phyloP scores from a whole-genome alignment of 2,329 filamentous ascomycete species.

The Niveomyces coronatus region DNA sequence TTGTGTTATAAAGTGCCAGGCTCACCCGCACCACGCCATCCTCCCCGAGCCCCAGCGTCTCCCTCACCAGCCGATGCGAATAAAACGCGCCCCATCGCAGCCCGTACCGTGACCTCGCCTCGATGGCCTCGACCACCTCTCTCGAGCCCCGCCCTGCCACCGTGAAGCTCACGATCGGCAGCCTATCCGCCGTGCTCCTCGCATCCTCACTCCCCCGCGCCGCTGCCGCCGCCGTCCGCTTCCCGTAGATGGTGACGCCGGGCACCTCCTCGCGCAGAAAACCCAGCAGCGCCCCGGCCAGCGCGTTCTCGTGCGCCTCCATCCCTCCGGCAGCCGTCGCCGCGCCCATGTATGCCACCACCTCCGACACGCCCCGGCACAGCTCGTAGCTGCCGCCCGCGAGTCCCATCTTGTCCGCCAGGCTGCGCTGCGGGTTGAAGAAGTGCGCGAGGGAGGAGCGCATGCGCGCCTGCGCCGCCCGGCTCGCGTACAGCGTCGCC shows the following conservation, averaged over 20 bases:
- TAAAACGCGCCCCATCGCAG: slow-evolving; percentile 63
- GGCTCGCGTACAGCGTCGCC: slow-evolving; percentile 56
- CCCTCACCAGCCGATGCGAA: slow-evolving; percentile 49
- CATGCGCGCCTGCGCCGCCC: slow-evolving; percentile 43
- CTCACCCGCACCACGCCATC: slow-evolving; percentile 60
- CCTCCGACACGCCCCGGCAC: slow-evolving; percentile 48
- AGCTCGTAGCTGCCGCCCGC: slow-evolving; percentile 64
- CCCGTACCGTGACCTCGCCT: slow-evolving; percentile 47
- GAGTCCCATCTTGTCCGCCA: slow-evolving; percentile 58
- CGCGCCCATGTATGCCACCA: slow-evolving; percentile 50
- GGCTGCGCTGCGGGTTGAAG: slow-evolving; percentile 50
- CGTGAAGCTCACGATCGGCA: slow-evolving; percentile 58
- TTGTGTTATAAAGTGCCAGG: slow-evolving; percentile 63
- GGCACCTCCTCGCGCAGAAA: slow-evolving; percentile 44
- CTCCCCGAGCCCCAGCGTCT: slow-evolving; percentile 44
- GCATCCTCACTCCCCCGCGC: no score
- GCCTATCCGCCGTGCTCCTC: no score
- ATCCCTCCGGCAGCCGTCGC: slow-evolving; percentile 39
- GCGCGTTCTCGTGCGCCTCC: slow-evolving; percentile 45
- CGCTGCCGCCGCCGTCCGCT: no score
- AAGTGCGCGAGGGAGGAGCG: slow-evolving; percentile 51
- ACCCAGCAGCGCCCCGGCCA: slow-evolving; percentile 48
- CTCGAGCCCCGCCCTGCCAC: slow-evolving; percentile 46
- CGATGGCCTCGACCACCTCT: slow-evolving; percentile 51
- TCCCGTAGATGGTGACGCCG: slow-evolving; percentile 50